A percentile compares a stretch with the other conserved stretches of the same genome.
Conservation (phyloP, 2,329 filamentous ascomycete species). For the Elsinoe ampelina region DNA sequence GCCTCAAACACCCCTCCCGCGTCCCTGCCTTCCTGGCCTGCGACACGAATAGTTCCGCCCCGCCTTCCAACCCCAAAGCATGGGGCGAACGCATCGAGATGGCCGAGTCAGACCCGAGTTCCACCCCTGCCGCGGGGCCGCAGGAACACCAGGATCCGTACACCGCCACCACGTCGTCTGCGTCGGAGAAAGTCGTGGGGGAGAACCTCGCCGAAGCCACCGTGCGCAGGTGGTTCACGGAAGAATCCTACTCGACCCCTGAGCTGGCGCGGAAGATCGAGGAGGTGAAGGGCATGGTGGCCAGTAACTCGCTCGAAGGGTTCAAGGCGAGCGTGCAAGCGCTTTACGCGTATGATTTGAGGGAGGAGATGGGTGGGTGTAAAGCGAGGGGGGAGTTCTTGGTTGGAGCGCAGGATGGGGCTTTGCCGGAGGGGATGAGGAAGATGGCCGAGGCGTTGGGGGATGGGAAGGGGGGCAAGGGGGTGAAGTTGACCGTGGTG, state of each 20-base stretch:
- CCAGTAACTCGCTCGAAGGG: slow-evolving; percentile 57
- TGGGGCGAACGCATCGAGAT: slow-evolving; percentile 70
- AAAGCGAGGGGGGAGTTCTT: slow-evolving; percentile 57
- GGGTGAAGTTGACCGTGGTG: slow-evolving; percentile 54
- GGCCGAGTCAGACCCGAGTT: slow-evolving; percentile 44
- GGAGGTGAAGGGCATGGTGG: slow-evolving; percentile 60
- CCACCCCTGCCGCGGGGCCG: slow-evolving; percentile 16
- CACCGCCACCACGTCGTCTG: slow-evolving; percentile 23
- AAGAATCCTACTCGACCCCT: slow-evolving; percentile 47
- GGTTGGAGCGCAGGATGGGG: slow-evolving; percentile 64
- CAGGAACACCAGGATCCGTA: slow-evolving; percentile 19
- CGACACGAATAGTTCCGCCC: slow-evolving; percentile 68
- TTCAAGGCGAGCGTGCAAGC: slow-evolving; percentile 61
- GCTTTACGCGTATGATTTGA: slow-evolving; percentile 62
- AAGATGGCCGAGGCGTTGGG: slow-evolving; percentile 56
- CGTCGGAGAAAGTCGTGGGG: slow-evolving; percentile 49
- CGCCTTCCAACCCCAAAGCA: slow-evolving; percentile 63
- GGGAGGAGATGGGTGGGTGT: slow-evolving; percentile 45
- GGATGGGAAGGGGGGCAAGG: slow-evolving; percentile 25
- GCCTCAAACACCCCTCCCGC: slow-evolving; percentile 54
- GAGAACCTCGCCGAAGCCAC: slow-evolving; percentile 58
- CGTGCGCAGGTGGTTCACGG: slow-evolving; percentile 65
- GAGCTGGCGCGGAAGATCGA: slow-evolving; percentile 41
- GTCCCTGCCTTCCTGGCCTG: slow-evolving; percentile 59
- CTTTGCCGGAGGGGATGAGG: slow-evolving; percentile 70